A percentile compares a stretch with the other conserved stretches of the same genome.
phyloP scores from a whole-genome alignment of 345 rosid species.

The Hirschfeldia incana region DNA sequence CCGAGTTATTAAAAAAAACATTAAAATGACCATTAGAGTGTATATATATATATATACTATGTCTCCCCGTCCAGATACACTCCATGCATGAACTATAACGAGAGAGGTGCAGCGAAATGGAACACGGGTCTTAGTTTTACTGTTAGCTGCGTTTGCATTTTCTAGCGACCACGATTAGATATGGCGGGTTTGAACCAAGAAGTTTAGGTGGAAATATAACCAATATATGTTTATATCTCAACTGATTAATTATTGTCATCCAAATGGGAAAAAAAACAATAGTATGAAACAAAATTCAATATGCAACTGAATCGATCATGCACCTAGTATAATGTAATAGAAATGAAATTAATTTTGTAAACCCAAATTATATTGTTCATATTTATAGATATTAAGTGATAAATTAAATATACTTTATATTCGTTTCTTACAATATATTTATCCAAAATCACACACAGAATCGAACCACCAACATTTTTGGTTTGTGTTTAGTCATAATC shows the following conservation, averaged over 20 bases:
- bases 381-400: no score
- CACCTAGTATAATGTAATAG: not conserved
- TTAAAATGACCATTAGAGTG: not conserved
- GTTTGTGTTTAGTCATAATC: not conserved
- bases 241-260: not conserved
- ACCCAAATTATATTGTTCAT: no score
- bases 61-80: not conserved
- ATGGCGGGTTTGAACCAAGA: not conserved
- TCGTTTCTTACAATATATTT: not conserved
- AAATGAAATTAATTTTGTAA: no score
- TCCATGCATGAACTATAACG: not conserved
- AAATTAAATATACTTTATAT: no score
- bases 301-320: not conserved
- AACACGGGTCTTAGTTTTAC: not conserved
- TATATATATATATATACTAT: not conserved
- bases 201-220: not conserved
- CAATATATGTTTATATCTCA: not conserved
- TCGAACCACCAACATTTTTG: not conserved
- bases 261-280: not conserved
- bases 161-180: not conserved
- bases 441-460: not conserved
- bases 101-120: not conserved
- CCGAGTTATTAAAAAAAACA: no score
- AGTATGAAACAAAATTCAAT: not conserved
- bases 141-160: not conserved